Evolutionary conservation across 2,329 filamentous ascomycete species (phyloP).

Genomic region (Arthroderma sp.): DNA sequence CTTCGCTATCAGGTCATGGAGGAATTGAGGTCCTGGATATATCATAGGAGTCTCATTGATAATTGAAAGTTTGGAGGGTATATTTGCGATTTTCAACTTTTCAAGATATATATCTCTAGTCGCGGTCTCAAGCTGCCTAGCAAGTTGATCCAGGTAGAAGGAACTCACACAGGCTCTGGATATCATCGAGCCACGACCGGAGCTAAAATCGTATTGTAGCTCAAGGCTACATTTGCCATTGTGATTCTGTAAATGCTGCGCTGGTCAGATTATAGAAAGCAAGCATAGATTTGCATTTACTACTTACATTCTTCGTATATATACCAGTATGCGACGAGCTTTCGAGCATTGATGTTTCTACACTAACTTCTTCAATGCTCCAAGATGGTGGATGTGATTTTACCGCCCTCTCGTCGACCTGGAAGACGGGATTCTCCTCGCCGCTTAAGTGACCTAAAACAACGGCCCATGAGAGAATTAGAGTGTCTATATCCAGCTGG

Average conservation of each 20-base stretch:
- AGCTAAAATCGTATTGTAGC: slow-evolving; percentile 14
- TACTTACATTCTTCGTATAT: slow-evolving; percentile 12
- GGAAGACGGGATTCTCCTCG: slow-evolving; percentile 21
- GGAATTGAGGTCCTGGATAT: slow-evolving; percentile 41
- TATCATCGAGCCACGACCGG: slow-evolving; percentile 15
- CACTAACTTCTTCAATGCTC: slow-evolving; percentile 11
- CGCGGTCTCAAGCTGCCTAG: slow-evolving; percentile 17
- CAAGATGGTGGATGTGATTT: slow-evolving; percentile 14
- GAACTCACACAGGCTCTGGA: slow-evolving; percentile 15
- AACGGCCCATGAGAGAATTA: slow-evolving; percentile 17
- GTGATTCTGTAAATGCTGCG: background rate
- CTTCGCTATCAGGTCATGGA: slow-evolving; percentile 50
- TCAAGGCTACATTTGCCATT: slow-evolving; percentile 12
- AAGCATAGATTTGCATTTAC: background rate
- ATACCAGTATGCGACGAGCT: slow-evolving; percentile 16
- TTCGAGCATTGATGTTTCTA: slow-evolving; percentile 8
- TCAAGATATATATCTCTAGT: slow-evolving; percentile 9
- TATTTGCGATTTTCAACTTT: background rate
- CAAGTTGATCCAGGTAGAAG: slow-evolving; percentile 17
- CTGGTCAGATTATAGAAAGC: background rate
- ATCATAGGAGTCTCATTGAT: slow-evolving; percentile 42
- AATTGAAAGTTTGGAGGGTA: slow-evolving; percentile 34
- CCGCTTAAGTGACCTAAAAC: slow-evolving; percentile 20
- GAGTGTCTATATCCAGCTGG: slow-evolving; percentile 3
- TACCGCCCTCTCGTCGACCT: slow-evolving; percentile 16